Base-by-base conservation (phyloP, 768 basidiomycete species). In the Suillus subluteus region DNA sequence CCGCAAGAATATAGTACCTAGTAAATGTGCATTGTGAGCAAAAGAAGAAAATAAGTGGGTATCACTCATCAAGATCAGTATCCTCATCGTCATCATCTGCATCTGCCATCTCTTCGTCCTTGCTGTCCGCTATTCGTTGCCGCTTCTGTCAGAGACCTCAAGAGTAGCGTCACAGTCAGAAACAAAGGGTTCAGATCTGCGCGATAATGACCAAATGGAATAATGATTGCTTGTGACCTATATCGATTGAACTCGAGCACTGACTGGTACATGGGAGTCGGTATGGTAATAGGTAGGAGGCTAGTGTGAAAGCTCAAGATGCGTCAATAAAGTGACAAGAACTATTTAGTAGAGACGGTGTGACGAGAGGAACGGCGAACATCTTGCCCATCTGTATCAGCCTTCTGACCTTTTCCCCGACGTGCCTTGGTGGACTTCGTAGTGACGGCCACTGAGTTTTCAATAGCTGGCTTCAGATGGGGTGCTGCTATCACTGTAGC, bases 271-370 rank as follows among this genome's bases (percentile, higher is more conserved):
- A 46, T 21, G 44, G 44, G 44, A 46, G 44, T n/a, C 1, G n/a
- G 12, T 48, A 48, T 23, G 48, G 48, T n/a, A n/a, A n/a, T 48
- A 48, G 48, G 48, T 48, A 48, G n/a, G n/a, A 48, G 48, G 46
- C 46, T 48, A n/a, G 8, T 48, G n/a, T 48, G 48, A 48, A 13
- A 48, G 48, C 48, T 48, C 48, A 48, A 13, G 48, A 48, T 48
- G 9, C 3, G 9, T n/a, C 46, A 48, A 48, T 48, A n/a, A 48
- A 48, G 46, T 48, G 9, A 48, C 1, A n/a, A 48, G 46, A 48
- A 48, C 48, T 48, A 48, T 23, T 23, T 48, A 48, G 48, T 23
- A 48, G 12, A 48, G 48, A 48, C 4, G 48, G 48, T 12, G 12
- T 48, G 48, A 48, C 4, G 4, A 23, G 46, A 48, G 46, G 46